Conservation (phyloP, 805 yeast species). For the Wickerhamiella sergipiensis region DNA sequence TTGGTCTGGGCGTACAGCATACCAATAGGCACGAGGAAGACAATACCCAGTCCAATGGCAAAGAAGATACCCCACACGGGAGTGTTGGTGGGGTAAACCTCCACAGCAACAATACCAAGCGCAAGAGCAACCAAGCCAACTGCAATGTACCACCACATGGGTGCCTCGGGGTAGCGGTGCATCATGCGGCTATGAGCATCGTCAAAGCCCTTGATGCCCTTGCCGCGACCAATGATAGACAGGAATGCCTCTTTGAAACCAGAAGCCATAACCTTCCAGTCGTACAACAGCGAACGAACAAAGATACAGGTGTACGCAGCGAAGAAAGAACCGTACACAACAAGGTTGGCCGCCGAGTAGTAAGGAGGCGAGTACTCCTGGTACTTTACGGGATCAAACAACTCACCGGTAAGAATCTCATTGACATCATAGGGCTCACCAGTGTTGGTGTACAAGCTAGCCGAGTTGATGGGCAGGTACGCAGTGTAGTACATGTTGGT, state of each 20-base stretch:
- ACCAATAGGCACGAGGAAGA: conserved; percentile 52
- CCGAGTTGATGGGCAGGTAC: conserved; percentile 39
- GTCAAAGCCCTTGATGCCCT: conserved; percentile 16
- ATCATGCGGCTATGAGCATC: conserved; percentile 41
- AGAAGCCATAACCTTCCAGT: conserved; percentile 25
- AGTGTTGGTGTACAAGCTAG: conserved; percentile 27
- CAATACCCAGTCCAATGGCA: conserved; percentile 37
- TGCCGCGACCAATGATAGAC: conserved; percentile 5
- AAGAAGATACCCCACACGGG: conserved; percentile 47
- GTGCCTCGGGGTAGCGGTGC: conserved; percentile 38
- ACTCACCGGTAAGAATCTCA: conserved; percentile 29
- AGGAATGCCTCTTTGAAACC: conserved; percentile 17
- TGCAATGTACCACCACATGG: conserved; percentile 35
- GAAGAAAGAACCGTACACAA: conserved; percentile 39
- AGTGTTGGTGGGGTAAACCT: conserved; percentile 29
- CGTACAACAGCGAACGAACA: conserved; percentile 32
- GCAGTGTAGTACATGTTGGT: conserved; percentile 38
- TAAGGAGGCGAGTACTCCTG: conserved; percentile 42
- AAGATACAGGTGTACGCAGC: conserved; percentile 41
- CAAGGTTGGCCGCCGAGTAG: conserved; percentile 41
- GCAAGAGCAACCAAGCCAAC: conserved; percentile 32
- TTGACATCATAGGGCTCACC: conserved; percentile 33
- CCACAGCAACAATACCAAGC: conserved; percentile 31
- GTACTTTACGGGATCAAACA: conserved; percentile 33
- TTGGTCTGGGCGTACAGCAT: conserved; percentile 49